A percentile compares a stretch with the other conserved stretches of the same genome.
phyloP scores from a whole-genome alignment of 192 early-diverging fungal species.

The Coemansia sp. region DNA sequence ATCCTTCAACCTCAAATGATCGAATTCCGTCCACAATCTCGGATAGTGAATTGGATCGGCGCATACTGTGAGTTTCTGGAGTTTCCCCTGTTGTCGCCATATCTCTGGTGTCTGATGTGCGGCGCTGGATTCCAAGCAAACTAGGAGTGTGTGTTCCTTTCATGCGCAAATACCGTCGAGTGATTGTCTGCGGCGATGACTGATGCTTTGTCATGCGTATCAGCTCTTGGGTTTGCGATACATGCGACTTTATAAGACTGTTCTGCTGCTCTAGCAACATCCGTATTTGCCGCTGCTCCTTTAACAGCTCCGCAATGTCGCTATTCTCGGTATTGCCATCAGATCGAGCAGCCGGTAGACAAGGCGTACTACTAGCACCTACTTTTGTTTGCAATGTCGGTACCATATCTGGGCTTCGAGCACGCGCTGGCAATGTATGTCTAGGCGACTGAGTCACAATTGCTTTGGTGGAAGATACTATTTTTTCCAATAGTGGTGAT shows the following conservation, averaged over 20 bases:
- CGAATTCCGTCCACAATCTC: slow-evolving; percentile 49
- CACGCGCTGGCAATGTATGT: background rate
- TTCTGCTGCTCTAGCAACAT: slow-evolving; percentile 46
- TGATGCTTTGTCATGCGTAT: slow-evolving; percentile 36
- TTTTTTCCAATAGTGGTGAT: slow-evolving; percentile 27
- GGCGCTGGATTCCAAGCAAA: slow-evolving; percentile 9
- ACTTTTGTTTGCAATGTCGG: background rate
- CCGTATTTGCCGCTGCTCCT: slow-evolving; percentile 51
- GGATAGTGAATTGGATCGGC: slow-evolving; percentile 46
- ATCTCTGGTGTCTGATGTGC: background rate
- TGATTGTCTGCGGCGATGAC: slow-evolving; percentile 44
- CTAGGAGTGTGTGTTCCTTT: slow-evolving; percentile 38
- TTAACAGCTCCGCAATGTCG: slow-evolving; percentile 32
- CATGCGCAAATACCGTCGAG: slow-evolving; percentile 48
- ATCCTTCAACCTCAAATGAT: slow-evolving; percentile 51
- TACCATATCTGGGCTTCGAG: background rate
- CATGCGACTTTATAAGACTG: slow-evolving; percentile 37
- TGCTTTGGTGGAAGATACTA: slow-evolving; percentile 21
- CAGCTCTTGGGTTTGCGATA: slow-evolving; percentile 49
- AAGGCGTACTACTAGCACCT: background rate
- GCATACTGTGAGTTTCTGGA: slow-evolving; percentile 10
- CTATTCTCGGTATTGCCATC: background rate
- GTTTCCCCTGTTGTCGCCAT: background rate
- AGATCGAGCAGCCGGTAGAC: background rate
- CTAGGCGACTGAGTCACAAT: slow-evolving; percentile 2